These are phyloP conservation scores for Cryptococcus sp. DNA, from an alignment of 1,284 basidiomycete species.

Conservation along the genomic window DNA sequence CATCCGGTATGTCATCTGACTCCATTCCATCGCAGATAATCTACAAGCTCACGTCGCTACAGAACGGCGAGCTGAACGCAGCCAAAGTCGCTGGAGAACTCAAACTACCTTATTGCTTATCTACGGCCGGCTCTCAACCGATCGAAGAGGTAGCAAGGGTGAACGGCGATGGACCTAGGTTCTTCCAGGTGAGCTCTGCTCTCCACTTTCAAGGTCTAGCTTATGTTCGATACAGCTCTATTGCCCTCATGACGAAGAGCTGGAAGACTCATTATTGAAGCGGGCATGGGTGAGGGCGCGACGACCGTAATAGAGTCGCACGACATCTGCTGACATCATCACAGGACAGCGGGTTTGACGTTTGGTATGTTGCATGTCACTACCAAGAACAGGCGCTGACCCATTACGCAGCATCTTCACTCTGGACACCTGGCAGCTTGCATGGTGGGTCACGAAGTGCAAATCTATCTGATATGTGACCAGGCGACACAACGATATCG, in stretches of 20 bases:
- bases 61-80: conserved; percentile 63
- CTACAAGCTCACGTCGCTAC: background rate
- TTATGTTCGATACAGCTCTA: conserved; percentile 58
- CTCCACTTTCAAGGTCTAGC: background rate
- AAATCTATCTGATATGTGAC: background rate
- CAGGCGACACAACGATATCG: conserved; percentile 61
- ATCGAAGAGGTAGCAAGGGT: conserved; percentile 72
- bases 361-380: conserved; percentile 52
- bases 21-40: background rate
- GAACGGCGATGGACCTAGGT: conserved; percentile 64
- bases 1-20: conserved; percentile 43
- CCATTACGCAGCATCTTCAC: conserved; percentile 53
- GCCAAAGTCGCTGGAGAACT: conserved; percentile 66
- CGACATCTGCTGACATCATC: background rate
- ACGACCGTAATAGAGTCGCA: background rate
- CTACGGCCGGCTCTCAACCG: conserved; percentile 66
- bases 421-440: conserved; percentile 64
- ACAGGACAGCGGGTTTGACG: conserved; percentile 56
- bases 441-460: conserved; percentile 44
- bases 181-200: conserved; percentile 61
- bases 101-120: conserved; percentile 69
- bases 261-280: conserved; percentile 23
- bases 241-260: conserved; percentile 58
- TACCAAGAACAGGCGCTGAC: conserved; percentile 54
- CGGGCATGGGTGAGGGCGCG: conserved; percentile 21